Base-by-base conservation (phyloP, 1,284 basidiomycete species). In the Coniferiporia sulphurascens region DNA sequence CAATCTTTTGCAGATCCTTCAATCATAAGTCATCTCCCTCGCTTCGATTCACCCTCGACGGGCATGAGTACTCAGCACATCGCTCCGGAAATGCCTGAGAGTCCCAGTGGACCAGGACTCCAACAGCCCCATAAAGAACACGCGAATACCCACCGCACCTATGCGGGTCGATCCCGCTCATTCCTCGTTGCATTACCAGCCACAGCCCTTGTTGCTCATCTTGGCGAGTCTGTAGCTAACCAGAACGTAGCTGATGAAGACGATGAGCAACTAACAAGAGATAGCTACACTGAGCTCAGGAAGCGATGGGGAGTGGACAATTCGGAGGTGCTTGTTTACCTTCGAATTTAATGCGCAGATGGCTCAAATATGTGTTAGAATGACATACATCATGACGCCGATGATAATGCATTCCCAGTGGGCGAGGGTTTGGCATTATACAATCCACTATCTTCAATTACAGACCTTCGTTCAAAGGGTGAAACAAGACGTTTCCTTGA, bases 391-490 rank as follows among this genome's bases (percentile, higher is more conserved):
- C 71, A 36, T 77, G 70, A 68, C 70, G 62, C 64, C 66, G 63
- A 44, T 52, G 61, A 54, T 63, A 4, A 59, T 66, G 48, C 69
- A 71, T 12, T 60, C 64, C 7, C 66, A 80, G 9, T 73, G 78
- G 2, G 69, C 70, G 60, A 62, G 34, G 83, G 81, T 13, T 51
- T 59, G 7, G 3, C 58, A 0, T 82, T 85, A 79, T 82, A 83
- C 74, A 90, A 89, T 65, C 86, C 89, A 55, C 67, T 91, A 52
- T 88, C 86, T 68, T 91, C 87, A 62, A 89, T 91, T 52, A 87
- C 86, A 0, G 89, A 92, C 64, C 74, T 92, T 41, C 74, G 89
- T 56, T 86, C 80, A 65, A 88, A 87, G 67, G 89, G 89, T n/a
- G 88, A 92, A 71, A 84, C 78, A 55, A 75, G 89, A 62, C 74